Evolutionary conservation across 345 rosid genomes (phyloP).

Genomic region (Fremontodendron californicum): DNA sequence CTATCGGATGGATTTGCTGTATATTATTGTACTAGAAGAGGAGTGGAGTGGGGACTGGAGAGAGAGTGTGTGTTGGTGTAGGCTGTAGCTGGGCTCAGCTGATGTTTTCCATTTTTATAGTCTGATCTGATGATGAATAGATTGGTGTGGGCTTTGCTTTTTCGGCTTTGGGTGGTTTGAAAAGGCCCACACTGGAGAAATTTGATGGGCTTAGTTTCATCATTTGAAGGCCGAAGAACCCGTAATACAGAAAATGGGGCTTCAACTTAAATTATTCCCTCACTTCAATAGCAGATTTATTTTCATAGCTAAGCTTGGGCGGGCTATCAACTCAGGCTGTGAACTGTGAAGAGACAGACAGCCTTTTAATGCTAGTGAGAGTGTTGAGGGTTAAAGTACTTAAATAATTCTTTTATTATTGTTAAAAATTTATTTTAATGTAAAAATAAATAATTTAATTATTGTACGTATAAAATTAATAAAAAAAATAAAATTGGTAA

Average conservation of each 20-base stretch:
- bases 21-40: neutral
- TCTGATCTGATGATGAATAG: neutral
- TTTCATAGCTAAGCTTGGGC: too few relatives aligned
- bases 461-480: too few relatives aligned
- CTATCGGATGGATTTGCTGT: neutral
- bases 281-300: too few relatives aligned
- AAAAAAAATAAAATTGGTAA: too few relatives aligned
- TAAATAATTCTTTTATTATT: too few relatives aligned
- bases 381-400: too few relatives aligned
- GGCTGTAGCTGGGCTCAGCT: neutral
- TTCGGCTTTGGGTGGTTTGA: neutral
- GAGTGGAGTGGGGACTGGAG: neutral
- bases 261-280: too few relatives aligned
- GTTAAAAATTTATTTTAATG: too few relatives aligned
- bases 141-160: neutral
- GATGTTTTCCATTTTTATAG: neutral
- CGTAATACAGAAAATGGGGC: neutral
- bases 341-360: neutral
- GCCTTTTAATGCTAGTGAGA: too few relatives aligned
- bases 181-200: neutral
- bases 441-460: too few relatives aligned
- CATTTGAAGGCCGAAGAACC: neutral
- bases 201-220: neutral
- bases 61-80: neutral
- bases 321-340: neutral